A percentile compares a stretch with the other conserved stretches of the same genome.
These are phyloP conservation scores for Stygiomarasmius scandens DNA, from an alignment of 1,284 basidiomycete genomes.

Conservation along the genomic window DNA sequence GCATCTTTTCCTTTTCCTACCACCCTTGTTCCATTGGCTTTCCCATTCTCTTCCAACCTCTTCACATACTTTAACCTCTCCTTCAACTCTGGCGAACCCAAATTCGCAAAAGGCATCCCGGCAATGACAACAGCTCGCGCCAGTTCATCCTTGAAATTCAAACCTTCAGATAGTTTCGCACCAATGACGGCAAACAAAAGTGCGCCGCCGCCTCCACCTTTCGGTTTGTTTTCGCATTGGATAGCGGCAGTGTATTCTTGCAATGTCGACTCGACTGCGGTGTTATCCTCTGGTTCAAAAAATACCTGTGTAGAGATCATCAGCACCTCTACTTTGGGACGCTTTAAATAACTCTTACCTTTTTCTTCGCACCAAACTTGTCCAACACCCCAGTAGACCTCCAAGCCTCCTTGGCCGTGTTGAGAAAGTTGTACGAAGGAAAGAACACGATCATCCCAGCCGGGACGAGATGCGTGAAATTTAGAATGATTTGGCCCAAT, in stretches of 20 bases:
- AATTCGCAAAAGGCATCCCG: constrained; percentile 93
- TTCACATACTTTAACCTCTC: constrained; percentile 91
- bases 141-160: constrained; percentile 93
- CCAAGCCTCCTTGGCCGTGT: constrained; percentile 74
- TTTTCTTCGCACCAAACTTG: constrained; percentile 75
- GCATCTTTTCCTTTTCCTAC: constrained; percentile 59
- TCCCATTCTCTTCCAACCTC: constrained; percentile 46
- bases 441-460: constrained; percentile 94
- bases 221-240: background rate
- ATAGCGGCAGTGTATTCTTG: constrained; percentile 73
- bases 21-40: constrained; percentile 23
- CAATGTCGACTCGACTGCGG: constrained; percentile 78
- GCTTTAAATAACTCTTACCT: too few relatives aligned
- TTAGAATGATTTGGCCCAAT: constrained; percentile 82
- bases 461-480: constrained; percentile 79
- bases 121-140: constrained; percentile 89
- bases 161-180: constrained; percentile 94
- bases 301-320: constrained; percentile 70
- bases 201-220: constrained; percentile 48
- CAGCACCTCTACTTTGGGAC: too few relatives aligned
- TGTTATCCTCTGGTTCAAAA: constrained; percentile 82
- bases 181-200: constrained; percentile 93
- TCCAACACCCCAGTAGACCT: constrained; percentile 58
- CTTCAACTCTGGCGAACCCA: constrained; percentile 86
- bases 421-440: constrained; percentile 88